These are phyloP conservation scores for Halteria grandinella DNA, from an alignment of 73 alveolate genomes.

Conservation along the genomic window DNA sequence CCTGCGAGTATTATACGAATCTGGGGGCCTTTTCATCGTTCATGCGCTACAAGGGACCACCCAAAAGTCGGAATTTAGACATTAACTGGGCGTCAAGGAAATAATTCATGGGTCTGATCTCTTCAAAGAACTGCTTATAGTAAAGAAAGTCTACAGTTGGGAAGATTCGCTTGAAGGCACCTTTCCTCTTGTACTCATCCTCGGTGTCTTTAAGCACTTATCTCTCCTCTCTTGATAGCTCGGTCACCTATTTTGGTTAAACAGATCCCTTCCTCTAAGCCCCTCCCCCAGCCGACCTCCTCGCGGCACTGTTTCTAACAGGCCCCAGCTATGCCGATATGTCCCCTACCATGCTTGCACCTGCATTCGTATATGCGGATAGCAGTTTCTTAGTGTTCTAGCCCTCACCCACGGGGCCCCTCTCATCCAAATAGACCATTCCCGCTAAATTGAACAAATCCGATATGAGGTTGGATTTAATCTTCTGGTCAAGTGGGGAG, in stretches of 20 bases:
- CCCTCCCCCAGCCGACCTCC: slow-evolving; percentile 3
- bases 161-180: slow-evolving; percentile 78
- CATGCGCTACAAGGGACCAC: no score
- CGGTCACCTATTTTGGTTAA: neutral
- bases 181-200: slow-evolving; percentile 67
- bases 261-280: neutral
- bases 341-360: no score
- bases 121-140: slow-evolving; percentile 82
- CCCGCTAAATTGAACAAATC: slow-evolving; percentile 88
- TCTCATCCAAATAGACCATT: slow-evolving; percentile 35
- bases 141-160: slow-evolving; percentile 72
- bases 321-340: no score
- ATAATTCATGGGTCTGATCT: slow-evolving; percentile 75
- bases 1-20: no score
- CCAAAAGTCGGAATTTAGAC: no score
- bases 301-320: neutral
- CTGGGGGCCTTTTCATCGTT: no score
- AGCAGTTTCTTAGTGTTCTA: neutral
- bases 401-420: neutral
- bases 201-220: slow-evolving; percentile 59
- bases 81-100: slow-evolving; percentile 59
- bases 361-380: neutral
- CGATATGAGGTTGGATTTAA: slow-evolving; percentile 80
- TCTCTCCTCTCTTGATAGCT: slow-evolving; percentile 62
- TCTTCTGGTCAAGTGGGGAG: slow-evolving; percentile 88